Conservation (phyloP, 2,329 filamentous ascomycete genomes). For the Penicillium rolfsii region DNA sequence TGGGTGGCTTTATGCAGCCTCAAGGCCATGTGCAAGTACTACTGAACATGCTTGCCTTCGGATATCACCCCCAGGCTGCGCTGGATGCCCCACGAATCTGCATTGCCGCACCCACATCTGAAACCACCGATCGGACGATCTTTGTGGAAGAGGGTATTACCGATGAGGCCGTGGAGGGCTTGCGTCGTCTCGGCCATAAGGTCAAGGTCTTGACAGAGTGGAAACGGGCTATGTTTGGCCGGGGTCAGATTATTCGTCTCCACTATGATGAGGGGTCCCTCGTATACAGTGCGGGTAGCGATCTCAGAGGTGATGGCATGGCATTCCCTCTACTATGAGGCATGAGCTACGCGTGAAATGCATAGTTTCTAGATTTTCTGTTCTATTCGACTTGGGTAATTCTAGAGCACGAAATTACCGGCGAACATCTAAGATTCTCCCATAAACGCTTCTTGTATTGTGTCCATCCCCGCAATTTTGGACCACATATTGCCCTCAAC, state of each 20-base stretch:
- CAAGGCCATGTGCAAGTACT: constrained; percentile 95
- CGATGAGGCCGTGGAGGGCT: constrained; percentile 24
- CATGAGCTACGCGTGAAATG: background rate
- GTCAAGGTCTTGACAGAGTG: constrained; percentile 27
- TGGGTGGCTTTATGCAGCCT: constrained; percentile 98
- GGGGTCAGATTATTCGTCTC: constrained; percentile 39
- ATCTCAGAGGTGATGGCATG: constrained; percentile 80
- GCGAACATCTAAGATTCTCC: background rate
- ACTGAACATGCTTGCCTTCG: constrained; percentile 83
- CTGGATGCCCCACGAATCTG: constrained; percentile 91
- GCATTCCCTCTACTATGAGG: constrained; percentile 55
- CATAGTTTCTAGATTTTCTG: background rate
- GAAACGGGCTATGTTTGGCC: constrained; percentile 28
- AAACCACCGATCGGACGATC: constrained; percentile 38
- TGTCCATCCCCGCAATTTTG: background rate
- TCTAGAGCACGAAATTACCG: background rate
- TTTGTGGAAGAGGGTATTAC: constrained; percentile 30
- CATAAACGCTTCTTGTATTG: background rate
- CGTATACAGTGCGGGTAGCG: constrained; percentile 87
- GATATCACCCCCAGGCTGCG: constrained; percentile 80
- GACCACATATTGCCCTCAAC: background rate
- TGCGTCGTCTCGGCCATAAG: constrained; percentile 28
- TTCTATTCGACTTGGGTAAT: background rate
- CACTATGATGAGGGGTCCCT: constrained; percentile 73
- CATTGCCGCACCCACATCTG: constrained; percentile 71